phyloP scores from a whole-genome alignment of 2,329 filamentous ascomycete species.

The Graphilbum fragrans region DNA sequence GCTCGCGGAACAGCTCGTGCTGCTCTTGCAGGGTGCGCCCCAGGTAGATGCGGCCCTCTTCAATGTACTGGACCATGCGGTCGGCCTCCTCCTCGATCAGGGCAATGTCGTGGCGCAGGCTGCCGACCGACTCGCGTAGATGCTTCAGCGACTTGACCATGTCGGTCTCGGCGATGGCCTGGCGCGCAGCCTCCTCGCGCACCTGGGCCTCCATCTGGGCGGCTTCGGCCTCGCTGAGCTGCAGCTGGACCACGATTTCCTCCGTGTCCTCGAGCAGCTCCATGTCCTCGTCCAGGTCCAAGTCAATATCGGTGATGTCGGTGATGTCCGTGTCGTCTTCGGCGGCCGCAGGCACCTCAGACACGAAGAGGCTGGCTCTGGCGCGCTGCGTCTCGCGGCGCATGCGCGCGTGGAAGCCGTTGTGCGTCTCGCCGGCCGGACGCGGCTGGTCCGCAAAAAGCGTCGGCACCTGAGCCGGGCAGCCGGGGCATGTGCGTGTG shows the following conservation, averaged over 20 bases:
- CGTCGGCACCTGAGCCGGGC: conserved; percentile 6
- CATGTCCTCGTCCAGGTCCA: neutral
- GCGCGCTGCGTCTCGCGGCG: conserved; percentile 2
- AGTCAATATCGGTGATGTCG: neutral
- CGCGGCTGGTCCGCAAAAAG: conserved; percentile 3
- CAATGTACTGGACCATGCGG: conserved; percentile 8
- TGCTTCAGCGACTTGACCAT: conserved; percentile 8
- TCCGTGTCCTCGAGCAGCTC: conserved; percentile 12
- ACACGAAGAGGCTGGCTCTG: neutral
- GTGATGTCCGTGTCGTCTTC: neutral
- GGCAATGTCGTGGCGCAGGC: conserved; percentile 9
- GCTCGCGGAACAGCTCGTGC: conserved; percentile 6
- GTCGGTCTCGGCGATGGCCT: conserved; percentile 8
- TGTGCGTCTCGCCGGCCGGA: conserved; percentile 8
- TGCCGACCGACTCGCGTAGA: conserved; percentile 9
- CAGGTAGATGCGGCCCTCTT: conserved; percentile 3
- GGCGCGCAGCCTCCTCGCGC: conserved; percentile 19
- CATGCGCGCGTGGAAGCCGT: conserved; percentile 9
- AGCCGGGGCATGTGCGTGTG: conserved; percentile 5
- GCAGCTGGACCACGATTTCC: conserved; percentile 35
- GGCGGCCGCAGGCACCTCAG: too few species aligned
- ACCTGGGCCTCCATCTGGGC: conserved; percentile 55
- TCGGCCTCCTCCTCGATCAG: conserved; percentile 11
- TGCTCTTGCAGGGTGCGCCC: conserved; percentile 12
- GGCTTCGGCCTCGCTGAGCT: conserved; percentile 40